Evolutionary conservation across 2,329 filamentous ascomycete genomes (phyloP).

Genomic region (Pyrenochaeta sp.): DNA sequence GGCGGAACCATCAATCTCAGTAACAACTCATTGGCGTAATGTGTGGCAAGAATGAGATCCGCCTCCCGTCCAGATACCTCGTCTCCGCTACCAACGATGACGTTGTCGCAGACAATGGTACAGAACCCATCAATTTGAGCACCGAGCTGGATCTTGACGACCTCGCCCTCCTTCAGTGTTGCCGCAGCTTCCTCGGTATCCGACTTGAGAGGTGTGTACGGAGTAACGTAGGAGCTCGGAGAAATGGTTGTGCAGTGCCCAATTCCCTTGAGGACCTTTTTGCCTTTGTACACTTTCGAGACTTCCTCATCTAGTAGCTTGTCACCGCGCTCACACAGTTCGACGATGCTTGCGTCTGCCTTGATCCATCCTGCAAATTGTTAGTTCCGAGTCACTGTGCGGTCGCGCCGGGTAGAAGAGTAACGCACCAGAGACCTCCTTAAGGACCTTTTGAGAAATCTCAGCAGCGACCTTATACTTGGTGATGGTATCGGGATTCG

Average conservation of each 20-base stretch:
- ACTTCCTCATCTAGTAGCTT: constrained; percentile 93
- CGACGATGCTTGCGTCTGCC: constrained; percentile 89
- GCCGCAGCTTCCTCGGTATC: constrained; percentile 84
- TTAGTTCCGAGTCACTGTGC: constrained; percentile 33
- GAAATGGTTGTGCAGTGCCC: constrained; percentile 95
- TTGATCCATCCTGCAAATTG: constrained; percentile 68
- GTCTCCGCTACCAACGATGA: constrained; percentile 74
- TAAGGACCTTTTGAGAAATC: constrained; percentile 95
- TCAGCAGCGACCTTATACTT: constrained; percentile 98
- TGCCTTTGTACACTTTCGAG: constrained; percentile 95
- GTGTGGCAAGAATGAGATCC: constrained; percentile 86
- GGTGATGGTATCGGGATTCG: constrained; percentile 92
- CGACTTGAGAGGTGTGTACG: constrained; percentile 90
- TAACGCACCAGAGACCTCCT: constrained; percentile 72
- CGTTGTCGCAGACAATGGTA: constrained; percentile 93
- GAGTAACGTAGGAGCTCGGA: constrained; percentile 91
- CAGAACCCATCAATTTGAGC: constrained; percentile 98
- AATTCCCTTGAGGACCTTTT: constrained; percentile 95
- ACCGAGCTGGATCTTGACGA: constrained; percentile 98
- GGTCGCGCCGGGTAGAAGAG: constrained; percentile 8
- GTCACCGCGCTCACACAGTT: constrained; percentile 95
- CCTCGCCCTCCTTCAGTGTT: constrained; percentile 83
- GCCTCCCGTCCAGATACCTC: constrained; percentile 79
- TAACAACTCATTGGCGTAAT: constrained; percentile 96
- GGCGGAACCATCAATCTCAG: constrained; percentile 90